phyloP scores from a whole-genome alignment of 495 filamentous ascomycete species.

The Coniosporium apollinis region DNA sequence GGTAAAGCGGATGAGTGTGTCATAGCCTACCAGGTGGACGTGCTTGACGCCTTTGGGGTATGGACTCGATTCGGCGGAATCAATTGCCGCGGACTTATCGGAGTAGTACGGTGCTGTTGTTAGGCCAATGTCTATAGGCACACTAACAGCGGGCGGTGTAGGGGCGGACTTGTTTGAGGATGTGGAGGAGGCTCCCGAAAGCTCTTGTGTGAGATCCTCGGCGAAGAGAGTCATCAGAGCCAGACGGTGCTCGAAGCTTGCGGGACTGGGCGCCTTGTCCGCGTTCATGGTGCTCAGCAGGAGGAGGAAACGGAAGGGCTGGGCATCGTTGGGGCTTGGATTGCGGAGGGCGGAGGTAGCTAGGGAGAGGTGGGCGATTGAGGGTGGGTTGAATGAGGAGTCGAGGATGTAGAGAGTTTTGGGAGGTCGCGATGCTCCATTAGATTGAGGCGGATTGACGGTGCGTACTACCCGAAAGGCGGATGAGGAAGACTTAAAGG shows the following conservation, averaged over 20 bases:
- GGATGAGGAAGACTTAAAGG: constrained; percentile 37
- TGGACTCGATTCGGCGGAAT: constrained; percentile 23
- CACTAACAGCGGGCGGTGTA: not conserved
- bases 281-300: constrained; percentile 84
- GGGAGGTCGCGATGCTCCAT: constrained; percentile 7
- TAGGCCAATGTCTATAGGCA: constrained; percentile 57
- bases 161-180: not conserved
- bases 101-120: constrained; percentile 71
- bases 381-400: constrained; percentile 91
- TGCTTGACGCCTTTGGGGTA: constrained; percentile 41
- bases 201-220: constrained; percentile 33
- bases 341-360: constrained; percentile 45
- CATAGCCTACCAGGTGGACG: constrained; percentile 70
- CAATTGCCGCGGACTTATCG: constrained; percentile 63
- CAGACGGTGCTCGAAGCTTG: constrained; percentile 63
- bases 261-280: constrained; percentile 77
- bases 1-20: constrained; percentile 74
- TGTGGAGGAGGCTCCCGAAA: constrained; percentile 8
- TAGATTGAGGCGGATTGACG: not conserved
- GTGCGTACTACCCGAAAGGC: constrained; percentile 43
- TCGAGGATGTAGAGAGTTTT: constrained; percentile 68
- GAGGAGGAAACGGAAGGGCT: constrained; percentile 46
- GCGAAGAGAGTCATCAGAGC: constrained; percentile 79
- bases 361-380: constrained; percentile 64
- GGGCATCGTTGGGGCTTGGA: not conserved